These are phyloP conservation scores for Botrytis sinoallii DNA, from an alignment of 2,329 filamentous ascomycete genomes.

Conservation along the genomic window DNA sequence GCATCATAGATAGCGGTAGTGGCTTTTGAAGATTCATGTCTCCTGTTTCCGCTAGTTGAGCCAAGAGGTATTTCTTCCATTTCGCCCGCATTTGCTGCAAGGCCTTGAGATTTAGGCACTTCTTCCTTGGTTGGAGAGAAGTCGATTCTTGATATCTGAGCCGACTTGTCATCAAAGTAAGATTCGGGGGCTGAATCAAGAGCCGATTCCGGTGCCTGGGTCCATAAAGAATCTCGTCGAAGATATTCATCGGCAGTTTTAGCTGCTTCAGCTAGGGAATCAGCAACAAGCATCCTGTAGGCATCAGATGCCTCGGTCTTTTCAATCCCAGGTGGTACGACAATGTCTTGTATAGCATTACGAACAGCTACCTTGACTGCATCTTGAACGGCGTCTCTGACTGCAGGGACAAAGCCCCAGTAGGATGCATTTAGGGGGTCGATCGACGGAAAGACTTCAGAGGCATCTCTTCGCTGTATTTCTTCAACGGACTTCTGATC, in stretches of 20 bases:
- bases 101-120: background rate
- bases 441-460: background rate
- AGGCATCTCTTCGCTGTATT: constrained; percentile 1
- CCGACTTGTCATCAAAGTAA: background rate
- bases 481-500: constrained; percentile 20
- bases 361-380: constrained; percentile 33
- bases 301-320: constrained; percentile 27
- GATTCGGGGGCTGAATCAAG: background rate
- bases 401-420: constrained; percentile 34
- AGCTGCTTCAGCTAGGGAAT: constrained; percentile 29
- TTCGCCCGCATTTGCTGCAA: background rate
- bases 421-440: constrained; percentile 30
- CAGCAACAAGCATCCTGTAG: constrained; percentile 30
- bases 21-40: constrained; percentile 18
- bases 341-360: constrained; percentile 30
- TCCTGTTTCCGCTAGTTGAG: constrained; percentile 16
- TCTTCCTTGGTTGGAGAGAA: background rate
- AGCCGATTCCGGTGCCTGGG: constrained; percentile 6
- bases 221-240: constrained; percentile 27
- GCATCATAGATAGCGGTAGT: constrained; percentile 8
- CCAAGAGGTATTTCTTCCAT: constrained; percentile 19
- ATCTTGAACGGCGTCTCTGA: constrained; percentile 33
- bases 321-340: constrained; percentile 25
- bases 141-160: constrained; percentile 3
- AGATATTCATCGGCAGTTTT: constrained; percentile 32